Evolutionary conservation across 2,329 filamentous ascomycete genomes (phyloP).

Genomic region (Blumeria graminis): DNA sequence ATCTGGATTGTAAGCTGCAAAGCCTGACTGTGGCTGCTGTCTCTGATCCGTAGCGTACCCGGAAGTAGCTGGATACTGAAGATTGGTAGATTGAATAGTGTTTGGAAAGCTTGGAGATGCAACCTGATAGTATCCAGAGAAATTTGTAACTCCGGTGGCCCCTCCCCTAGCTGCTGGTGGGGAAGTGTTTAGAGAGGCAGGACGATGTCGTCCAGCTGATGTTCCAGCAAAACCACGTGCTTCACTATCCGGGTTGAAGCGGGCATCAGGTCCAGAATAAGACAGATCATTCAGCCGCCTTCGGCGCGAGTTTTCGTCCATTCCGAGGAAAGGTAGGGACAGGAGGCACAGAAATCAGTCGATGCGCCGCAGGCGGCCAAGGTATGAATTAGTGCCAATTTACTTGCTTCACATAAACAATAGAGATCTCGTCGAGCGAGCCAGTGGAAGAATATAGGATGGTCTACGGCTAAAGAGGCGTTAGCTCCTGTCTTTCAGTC

Average conservation of each 20-base stretch:
- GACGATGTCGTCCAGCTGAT: constrained; percentile 21
- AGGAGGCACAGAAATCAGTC: constrained; percentile 34
- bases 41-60: constrained; percentile 26
- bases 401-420: too few relatives aligned
- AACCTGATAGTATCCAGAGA: constrained; percentile 35
- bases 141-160: constrained; percentile 25
- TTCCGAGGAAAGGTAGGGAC: constrained; percentile 26
- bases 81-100: constrained; percentile 19
- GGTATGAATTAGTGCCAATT: constrained; percentile 11
- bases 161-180: constrained; percentile 20
- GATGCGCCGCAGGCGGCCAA: constrained; percentile 39
- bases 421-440: too few relatives aligned
- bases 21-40: constrained; percentile 21
- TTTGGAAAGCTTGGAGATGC: constrained; percentile 25
- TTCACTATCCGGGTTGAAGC: constrained; percentile 19
- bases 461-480: too few relatives aligned
- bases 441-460: too few relatives aligned
- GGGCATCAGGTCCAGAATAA: constrained; percentile 32
- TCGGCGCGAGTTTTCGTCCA: constrained; percentile 55
- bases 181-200: constrained; percentile 25
- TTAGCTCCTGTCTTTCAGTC: too few relatives aligned
- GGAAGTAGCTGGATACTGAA: constrained; percentile 13
- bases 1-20: constrained; percentile 33
- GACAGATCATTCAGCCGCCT: constrained; percentile 53
- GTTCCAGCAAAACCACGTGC: constrained; percentile 10